Evolutionary conservation across 2,329 filamentous ascomycete species (phyloP).

Genomic region (Stemphylium beticola): DNA sequence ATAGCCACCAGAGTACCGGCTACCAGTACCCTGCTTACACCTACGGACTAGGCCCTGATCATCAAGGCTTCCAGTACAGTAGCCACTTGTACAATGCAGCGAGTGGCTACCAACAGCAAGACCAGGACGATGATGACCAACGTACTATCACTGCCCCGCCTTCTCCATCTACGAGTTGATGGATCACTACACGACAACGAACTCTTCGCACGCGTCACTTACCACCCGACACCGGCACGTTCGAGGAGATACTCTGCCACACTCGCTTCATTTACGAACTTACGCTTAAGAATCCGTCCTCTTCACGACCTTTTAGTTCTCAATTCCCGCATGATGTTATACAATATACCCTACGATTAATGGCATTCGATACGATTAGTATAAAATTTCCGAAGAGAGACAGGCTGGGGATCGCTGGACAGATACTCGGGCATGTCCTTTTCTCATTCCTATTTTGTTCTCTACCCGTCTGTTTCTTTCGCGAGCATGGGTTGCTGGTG

Average conservation of each 20-base stretch:
- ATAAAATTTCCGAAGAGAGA: constrained; percentile 15
- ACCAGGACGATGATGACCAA: constrained; percentile 44
- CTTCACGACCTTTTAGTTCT: neutral
- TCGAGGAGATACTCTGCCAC: constrained; percentile 9
- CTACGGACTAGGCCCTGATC: constrained; percentile 40
- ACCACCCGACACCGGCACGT: constrained; percentile 4
- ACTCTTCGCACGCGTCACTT: neutral
- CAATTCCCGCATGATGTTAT: constrained; percentile 4
- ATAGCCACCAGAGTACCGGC: constrained; percentile 28
- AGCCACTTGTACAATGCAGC: constrained; percentile 31
- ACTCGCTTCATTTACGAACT: constrained; percentile 24
- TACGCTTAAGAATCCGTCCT: constrained; percentile 17
- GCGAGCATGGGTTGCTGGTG: constrained; percentile 25
- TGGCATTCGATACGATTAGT: constrained; percentile 24
- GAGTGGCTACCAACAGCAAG: constrained; percentile 33
- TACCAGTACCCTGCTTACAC: constrained; percentile 38
- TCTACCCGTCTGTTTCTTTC: constrained; percentile 20
- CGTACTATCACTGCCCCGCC: constrained; percentile 47
- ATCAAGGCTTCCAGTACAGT: constrained; percentile 34
- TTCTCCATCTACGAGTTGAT: constrained; percentile 41
- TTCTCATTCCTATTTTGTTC: constrained; percentile 15
- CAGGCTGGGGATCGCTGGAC: constrained; percentile 14
- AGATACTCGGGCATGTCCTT: constrained; percentile 19
- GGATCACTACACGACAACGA: neutral
- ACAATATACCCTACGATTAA: constrained; percentile 22